Percentiles rank a stretch among this genome's conserved stretches.
phyloP scores from a whole-genome alignment of 768 basidiomycete species.

The Porphyrellus cyaneotinctus region DNA sequence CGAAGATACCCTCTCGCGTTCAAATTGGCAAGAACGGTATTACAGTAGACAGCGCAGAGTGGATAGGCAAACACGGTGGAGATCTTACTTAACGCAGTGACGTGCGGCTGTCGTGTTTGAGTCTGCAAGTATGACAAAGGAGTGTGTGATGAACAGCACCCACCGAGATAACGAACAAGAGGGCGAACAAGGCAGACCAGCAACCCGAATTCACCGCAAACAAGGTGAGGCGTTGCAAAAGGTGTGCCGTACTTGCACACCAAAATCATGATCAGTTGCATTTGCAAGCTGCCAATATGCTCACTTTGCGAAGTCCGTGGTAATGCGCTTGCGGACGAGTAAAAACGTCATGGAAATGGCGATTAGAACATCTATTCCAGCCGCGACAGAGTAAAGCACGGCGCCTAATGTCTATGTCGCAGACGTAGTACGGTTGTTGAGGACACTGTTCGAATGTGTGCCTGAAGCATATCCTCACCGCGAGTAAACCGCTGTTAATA shows the following conservation, averaged over 20 bases:
- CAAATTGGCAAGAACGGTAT: conserved; percentile 13
- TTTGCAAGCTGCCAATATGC: no score
- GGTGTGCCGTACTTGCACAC: background rate
- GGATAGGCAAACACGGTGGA: conserved; percentile 4
- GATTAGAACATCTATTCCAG: conserved; percentile 4
- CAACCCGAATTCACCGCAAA: background rate
- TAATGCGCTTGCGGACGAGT: background rate
- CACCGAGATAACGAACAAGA: background rate
- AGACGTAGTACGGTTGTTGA: background rate
- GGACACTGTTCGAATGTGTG: background rate
- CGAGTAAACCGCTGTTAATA: background rate
- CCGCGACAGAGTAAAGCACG: background rate
- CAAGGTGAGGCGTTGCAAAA: conserved; percentile 6
- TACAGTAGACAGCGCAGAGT: conserved; percentile 5
- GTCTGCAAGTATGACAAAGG: background rate
- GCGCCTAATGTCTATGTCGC: background rate
- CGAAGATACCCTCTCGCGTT: conserved; percentile 8
- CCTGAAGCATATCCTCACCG: background rate
- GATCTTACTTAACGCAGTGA: background rate
- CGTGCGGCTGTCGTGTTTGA: background rate
- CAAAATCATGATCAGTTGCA: background rate
- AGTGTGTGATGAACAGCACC: background rate
- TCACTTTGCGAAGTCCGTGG: background rate
- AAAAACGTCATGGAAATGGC: conserved; percentile 5
- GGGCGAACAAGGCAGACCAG: background rate